phyloP scores from a whole-genome alignment of 169 alveolate genomes.

The Nephromyces sp. region DNA sequence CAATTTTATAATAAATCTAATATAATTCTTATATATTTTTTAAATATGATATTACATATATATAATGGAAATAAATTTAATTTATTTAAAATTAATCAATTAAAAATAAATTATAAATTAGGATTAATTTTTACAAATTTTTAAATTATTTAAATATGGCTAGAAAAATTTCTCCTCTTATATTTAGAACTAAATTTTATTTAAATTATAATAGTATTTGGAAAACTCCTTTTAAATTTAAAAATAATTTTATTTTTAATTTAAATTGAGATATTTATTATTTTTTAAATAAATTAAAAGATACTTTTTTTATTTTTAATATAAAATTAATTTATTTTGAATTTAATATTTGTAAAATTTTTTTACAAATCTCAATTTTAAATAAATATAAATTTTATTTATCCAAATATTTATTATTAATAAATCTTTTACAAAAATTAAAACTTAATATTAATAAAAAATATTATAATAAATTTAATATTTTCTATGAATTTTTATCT shows the following conservation, averaged over 20 bases:
- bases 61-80: slow-evolving; percentile 37
- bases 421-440: no score
- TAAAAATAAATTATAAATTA: slow-evolving; percentile 9
- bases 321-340: slow-evolving; percentile 22
- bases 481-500: no score
- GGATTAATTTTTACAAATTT: slow-evolving; percentile 8
- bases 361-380: neutral
- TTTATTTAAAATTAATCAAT: slow-evolving; percentile 10
- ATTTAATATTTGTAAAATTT: slow-evolving; percentile 8
- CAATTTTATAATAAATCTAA: slow-evolving; percentile 26
- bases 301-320: slow-evolving; percentile 11
- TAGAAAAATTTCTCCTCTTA: slow-evolving; percentile 25
- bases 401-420: no score
- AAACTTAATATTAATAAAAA: no score
- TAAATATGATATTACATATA: slow-evolving; percentile 14
- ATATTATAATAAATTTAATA: no score
- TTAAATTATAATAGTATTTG: neutral
- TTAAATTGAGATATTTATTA: neutral
- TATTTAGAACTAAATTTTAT: neutral
- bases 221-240: neutral
- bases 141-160: slow-evolving; percentile 17
- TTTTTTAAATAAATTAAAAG: slow-evolving; percentile 16
- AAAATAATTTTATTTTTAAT: neutral
- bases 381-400: no score
- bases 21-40: slow-evolving; percentile 24